Base-by-base conservation (phyloP, 176 grass and related monocot genomes). In the Dactylis glomerata region DNA sequence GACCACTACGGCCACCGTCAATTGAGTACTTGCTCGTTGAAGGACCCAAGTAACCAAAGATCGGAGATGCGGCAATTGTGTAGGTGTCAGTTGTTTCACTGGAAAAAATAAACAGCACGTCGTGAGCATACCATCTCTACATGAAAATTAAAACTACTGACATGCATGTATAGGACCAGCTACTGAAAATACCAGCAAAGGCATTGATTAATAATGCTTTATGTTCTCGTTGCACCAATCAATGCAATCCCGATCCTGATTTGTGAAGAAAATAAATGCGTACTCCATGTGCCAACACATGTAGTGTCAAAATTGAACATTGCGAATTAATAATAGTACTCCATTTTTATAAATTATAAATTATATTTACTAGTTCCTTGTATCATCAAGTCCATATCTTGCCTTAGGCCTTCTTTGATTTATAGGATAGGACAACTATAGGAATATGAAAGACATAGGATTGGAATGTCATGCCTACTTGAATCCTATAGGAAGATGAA, bases 61-160 rank as follows among this genome's bases (percentile, higher is more conserved):
- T 80, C 40, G 92, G 95, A 59, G 95, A 95, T 78, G 95, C 92
- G 8, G 95, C 82, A 24, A 98, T 98, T 80, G 92, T 93, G 72
- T 92, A 98, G 33, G 95, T 86, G 74, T 98, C 92, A 77, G 88
- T 95, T 73, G 92, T 91, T 82, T 95, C 92, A 77, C 95, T 98
- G 87, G 71, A 42, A 42, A 70, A 83, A 57, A 77, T 6, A 81
- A 44, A 68, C 42, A 20, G 2, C 19, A 27, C n/a, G 32, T 66
- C 16, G 22, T 79, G 32, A 80, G 72, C 51, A 55, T 22, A 45
- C n/a, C 6, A 51, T 67, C 14, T 77, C 4, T 34, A 68, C n/a
- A 83, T 37, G 33, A 20, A 31, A 44, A 28, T 13, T 1, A 10
- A 28, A 73, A 17, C n/a, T 19, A 51, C 50, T 61, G 22, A 16